Evolutionary conservation across 139 green algal genomes (phyloP).

Genomic region (Chlamydomonas schloesseri): DNA sequence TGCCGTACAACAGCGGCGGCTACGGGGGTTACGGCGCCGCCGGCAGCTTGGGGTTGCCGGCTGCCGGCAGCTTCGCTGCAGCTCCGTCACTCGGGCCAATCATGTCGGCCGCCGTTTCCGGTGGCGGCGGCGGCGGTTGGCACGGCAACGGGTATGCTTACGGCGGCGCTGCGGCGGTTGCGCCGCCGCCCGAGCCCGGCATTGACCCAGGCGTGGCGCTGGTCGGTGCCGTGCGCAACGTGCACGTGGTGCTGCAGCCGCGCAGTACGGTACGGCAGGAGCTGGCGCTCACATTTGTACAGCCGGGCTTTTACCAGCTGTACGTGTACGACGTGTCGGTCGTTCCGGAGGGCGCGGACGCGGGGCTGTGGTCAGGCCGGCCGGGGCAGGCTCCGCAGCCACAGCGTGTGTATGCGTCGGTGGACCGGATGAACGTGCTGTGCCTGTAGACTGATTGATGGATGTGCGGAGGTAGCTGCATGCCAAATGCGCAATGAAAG

Average conservation of each 20-base stretch:
- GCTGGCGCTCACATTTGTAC: slow-evolving; percentile 16
- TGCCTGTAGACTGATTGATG: not conserved
- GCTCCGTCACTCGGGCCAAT: not conserved
- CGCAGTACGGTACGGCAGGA: slow-evolving; percentile 6
- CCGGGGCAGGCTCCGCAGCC: not conserved
- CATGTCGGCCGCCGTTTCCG: not conserved
- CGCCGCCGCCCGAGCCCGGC: not conserved
- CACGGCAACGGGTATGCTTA: not conserved
- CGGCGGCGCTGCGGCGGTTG: not conserved
- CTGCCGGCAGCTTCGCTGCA: not conserved
- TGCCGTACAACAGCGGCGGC: not conserved
- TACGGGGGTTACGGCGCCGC: not conserved
- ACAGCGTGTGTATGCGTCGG: slow-evolving; percentile 11
- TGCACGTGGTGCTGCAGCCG: slow-evolving; percentile 8
- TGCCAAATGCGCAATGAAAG: too few relatives aligned
- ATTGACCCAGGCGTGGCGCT: slow-evolving; percentile 44
- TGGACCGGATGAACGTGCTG: slow-evolving; percentile 25
- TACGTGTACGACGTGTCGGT: slow-evolving; percentile 16
- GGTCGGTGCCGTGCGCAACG: slow-evolving; percentile 27
- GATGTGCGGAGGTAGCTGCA: too few relatives aligned
- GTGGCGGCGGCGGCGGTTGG: not conserved
- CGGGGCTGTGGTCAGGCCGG: not conserved
- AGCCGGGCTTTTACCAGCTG: slow-evolving; percentile 52
- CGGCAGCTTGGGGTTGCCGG: not conserved
- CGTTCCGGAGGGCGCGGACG: slow-evolving; percentile 2